A percentile compares a stretch with the other conserved stretches of the same genome.
Conservation (phyloP, 768 basidiomycete genomes). For the Xanthoconium purpureum region DNA sequence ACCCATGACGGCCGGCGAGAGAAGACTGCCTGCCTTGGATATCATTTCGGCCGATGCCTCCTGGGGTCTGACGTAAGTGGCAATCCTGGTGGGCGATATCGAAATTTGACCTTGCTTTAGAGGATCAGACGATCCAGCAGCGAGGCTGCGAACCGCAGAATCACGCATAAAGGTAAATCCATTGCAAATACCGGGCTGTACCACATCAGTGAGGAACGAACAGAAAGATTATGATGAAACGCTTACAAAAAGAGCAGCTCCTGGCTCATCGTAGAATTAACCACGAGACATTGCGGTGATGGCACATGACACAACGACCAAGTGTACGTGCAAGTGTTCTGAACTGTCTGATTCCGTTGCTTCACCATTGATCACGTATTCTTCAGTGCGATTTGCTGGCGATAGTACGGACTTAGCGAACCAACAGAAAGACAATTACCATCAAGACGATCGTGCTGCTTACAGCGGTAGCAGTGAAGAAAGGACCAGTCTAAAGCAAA, state of each 20-base stretch:
- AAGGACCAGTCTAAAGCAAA: slow-evolving; percentile 25
- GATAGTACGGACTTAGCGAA: slow-evolving; percentile 31
- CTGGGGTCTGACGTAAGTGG: no score
- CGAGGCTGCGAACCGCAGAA: slow-evolving; percentile 25
- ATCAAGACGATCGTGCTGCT: slow-evolving; percentile 19
- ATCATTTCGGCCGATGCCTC: no score
- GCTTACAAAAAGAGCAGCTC: slow-evolving; percentile 18
- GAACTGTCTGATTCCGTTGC: slow-evolving; percentile 6
- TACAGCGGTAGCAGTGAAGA: slow-evolving; percentile 17
- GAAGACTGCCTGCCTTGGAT: no score
- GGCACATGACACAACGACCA: slow-evolving; percentile 21
- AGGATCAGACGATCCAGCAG: slow-evolving; percentile 20
- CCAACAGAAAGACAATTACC: slow-evolving; percentile 20
- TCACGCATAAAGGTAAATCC: slow-evolving; percentile 16
- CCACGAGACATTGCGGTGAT: slow-evolving; percentile 12
- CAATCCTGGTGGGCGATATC: no score
- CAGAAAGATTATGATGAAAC: background rate
- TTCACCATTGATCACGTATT: background rate
- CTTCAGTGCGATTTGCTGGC: no score
- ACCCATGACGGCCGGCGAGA: no score
- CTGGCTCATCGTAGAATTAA: background rate
- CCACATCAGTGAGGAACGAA: background rate
- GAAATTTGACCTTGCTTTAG: background rate
- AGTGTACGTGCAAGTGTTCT: slow-evolving; percentile 30
- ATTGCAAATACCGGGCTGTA: slow-evolving; percentile 1